A percentile compares a stretch with the other conserved stretches of the same genome.
These are phyloP conservation scores for Lachnellula occidentalis DNA, from an alignment of 2,329 filamentous ascomycete species.

Conservation along the genomic window DNA sequence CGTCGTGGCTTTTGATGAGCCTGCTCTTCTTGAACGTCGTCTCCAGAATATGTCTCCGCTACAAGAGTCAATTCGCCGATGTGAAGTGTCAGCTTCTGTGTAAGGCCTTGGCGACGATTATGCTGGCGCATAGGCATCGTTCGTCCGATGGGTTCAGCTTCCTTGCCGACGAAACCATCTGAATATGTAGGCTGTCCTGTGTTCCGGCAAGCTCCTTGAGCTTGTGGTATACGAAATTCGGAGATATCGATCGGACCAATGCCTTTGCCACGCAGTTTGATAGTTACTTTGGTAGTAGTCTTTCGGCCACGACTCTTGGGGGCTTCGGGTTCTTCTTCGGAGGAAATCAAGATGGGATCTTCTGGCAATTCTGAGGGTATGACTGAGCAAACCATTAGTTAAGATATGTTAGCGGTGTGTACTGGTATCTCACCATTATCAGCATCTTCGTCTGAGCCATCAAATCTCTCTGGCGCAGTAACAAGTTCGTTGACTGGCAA, in stretches of 20 bases:
- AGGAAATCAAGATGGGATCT: constrained; percentile 23
- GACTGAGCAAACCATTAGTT: constrained; percentile 1
- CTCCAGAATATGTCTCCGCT: not conserved
- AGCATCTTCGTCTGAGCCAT: constrained; percentile 3
- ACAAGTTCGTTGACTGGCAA: constrained; percentile 19
- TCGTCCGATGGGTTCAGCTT: constrained; percentile 20
- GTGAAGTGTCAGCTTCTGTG: not conserved
- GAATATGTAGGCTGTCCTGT: constrained; percentile 9
- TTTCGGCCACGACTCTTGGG: not conserved
- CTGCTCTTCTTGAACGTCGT: not conserved
- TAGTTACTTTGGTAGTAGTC: not conserved
- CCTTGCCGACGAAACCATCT: constrained; percentile 26
- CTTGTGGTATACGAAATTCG: constrained; percentile 20
- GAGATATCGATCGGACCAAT: constrained; percentile 10
- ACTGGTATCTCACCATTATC: constrained; percentile 1
- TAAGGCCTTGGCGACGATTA: not conserved
- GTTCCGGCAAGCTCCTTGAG: not conserved
- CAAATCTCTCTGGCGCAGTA: constrained; percentile 9
- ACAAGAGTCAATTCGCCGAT: constrained; percentile 2
- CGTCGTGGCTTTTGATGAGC: not conserved
- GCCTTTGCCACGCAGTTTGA: constrained; percentile 1
- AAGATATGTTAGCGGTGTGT: not conserved
- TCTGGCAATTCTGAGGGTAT: constrained; percentile 14
- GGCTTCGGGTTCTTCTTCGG: not conserved
- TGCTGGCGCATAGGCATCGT: constrained; percentile 17